Base-by-base conservation (phyloP, 2,329 filamentous ascomycete species). In the Chalaropsis ovoidea region DNA sequence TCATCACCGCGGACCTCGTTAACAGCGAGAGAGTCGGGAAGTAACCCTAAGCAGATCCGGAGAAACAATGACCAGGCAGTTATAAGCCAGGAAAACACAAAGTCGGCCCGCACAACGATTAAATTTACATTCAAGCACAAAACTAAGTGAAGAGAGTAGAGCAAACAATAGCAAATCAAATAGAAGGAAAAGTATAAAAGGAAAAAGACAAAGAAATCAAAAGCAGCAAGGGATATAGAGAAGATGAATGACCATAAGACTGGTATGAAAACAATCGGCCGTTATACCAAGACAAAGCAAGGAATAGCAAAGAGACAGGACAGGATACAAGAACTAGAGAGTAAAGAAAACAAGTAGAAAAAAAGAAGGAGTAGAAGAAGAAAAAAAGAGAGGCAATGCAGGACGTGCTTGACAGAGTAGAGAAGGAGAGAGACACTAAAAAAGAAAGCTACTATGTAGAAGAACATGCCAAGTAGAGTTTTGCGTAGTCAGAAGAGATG, bases 211-310 rank as follows among this genome's bases (percentile, higher is more conserved):
- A 45, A 63, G 60, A 64, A 67, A 35, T 43, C 54, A 67, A 67
- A 67, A 64, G 62, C 56, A 67, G 58, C 52, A 61, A 61, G 66
- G 61, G 66, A 65, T 63, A 65, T 65, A 67, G 63, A 65, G 52
- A 61, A 64, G 63, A 67, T 65, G 52, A 54, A 64, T 62, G 63
- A 63, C 66, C 63, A 67, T 62, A 35, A 13, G 52, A 56, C 60
- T 52, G 60, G 61, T 61, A 65, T 56, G 42, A 63, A 67, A 45
- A 65, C 58, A 65, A 65, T 67, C 63, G 63, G 66, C 63, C 63
- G 64, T 65, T 60, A 54, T 49, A 62, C 27, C 42, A 67, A 42
- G 35, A 7, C 64, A 56, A 5, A 62, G 41, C 24, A 58, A 43
- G 19, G 52, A 62, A 22, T 31, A 49, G 22, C 45, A 65, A 56